Base-by-base conservation (phyloP, 2,329 filamentous ascomycete species). In the Cladosporium halotolerans region DNA sequence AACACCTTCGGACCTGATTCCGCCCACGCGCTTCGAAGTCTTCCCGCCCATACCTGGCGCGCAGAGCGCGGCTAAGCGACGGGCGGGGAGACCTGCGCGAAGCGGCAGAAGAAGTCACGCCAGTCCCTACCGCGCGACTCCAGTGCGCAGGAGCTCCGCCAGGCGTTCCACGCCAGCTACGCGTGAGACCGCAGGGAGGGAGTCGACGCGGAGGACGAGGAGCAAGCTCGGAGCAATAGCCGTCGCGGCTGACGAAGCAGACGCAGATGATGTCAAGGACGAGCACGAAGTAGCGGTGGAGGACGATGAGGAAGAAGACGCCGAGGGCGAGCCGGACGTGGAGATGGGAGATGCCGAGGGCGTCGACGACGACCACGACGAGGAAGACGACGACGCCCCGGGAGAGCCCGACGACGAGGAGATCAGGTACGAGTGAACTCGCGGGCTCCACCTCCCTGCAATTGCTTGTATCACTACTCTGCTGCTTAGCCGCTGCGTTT, bases 21-120 rank as follows among this genome's bases (percentile, higher is more conserved):
- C 87, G 2, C 75, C 83, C 0, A 82, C 76, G 1, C 81, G 88
- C 33, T 95, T 89, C 67, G 85, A 90, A 62, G 82, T 93, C 39
- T 92, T 88, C 63, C 89, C 89, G 8, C 81, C 85, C 0, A 71
- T 86, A 8, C 79, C 79, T 16, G 79, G 79, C 33, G 50, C 55
- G 11, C 65, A 70, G n/a, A 52, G 55, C 14, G 47, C 61, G 23
- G 57, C 62, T 7, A 69, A 66, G 52, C 62, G 67, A 38, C 61
- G 64, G 14, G 60, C 68, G 10, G 66, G 65, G 18, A 58, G 67
- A 18, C 64, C 63, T 18, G 56, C 60, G n/a, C 46, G 60, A 58
- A 62, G 48, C 40, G 32, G 16, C 58, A 60, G 63, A 33, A 63
- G 57, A 36, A 57, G 55, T 7, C 56, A 60, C 51, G 58, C 60